Evolutionary conservation across 2,329 filamentous ascomycete species (phyloP), one percentile per base, ranked within the genome.

Genomic region (Beauveria australis): DNA sequence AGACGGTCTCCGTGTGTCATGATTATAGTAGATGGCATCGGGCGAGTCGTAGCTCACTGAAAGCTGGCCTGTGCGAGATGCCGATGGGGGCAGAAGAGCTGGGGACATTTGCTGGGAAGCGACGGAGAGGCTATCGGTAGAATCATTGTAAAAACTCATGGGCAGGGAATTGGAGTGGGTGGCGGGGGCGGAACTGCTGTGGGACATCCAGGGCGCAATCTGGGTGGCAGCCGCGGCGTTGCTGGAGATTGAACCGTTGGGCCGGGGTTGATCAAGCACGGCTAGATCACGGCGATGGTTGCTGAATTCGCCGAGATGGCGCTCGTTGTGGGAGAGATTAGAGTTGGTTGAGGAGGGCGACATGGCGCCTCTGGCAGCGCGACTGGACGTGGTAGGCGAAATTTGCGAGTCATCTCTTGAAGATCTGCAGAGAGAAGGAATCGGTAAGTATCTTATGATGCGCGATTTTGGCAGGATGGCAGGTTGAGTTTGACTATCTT

Each of bases 1-100:
- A 4, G 94, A 97, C 2, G 93, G 93, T 54, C 93, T 84, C 64
- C 94, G 81, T 67, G 89, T 88, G 69, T 96, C 89, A 62, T 79
- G 77, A 63, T 78, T 78, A 68, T 82, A 85, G 68, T 82, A 87
- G 49, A 82, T 75, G 47, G 77, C 74, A 57, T 88, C 86, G 9
- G 83, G 79, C 4, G 84, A 83, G 56, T 89, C 88, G 66, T 80
- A 84, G 63, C 79, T 78, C 63, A 78, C 80, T 59, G 70, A 63
- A 52, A 70, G 67, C 61, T 63, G 55, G 60, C 69, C 70, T 64
- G 67, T 69, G 63, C 66, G 71, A 62, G 64, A 65, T 56, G 63
- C 67, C 33, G 69, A 43, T 2, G 84, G 81, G 44, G 87, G 83
- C 68, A 88, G 86, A 59, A 88, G 86, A 59, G 84, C 82, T 1